These are phyloP conservation scores for Nicotiana paniculata DNA, from an alignment of 257 asterid genomes.

Conservation along the genomic window DNA sequence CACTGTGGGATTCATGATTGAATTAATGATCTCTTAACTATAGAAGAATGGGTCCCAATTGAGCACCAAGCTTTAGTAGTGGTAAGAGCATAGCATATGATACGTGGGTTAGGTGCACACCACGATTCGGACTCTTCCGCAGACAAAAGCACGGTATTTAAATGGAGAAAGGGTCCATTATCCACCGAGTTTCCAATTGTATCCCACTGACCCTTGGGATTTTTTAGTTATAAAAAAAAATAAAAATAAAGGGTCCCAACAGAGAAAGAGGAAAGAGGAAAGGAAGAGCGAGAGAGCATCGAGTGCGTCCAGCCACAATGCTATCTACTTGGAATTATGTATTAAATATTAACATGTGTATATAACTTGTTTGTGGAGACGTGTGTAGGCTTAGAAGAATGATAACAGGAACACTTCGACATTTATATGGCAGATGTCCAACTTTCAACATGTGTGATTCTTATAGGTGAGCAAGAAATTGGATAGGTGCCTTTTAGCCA, in stretches of 20 bases:
- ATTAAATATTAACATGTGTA: not conserved
- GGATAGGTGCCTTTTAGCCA: not conserved
- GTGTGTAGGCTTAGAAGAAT: not conserved
- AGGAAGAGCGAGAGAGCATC: not conserved
- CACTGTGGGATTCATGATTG: not conserved
- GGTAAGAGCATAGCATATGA: not conserved
- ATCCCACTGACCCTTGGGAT: not conserved
- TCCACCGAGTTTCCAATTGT: not conserved
- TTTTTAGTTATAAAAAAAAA: not conserved
- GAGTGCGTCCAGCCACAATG: not conserved
- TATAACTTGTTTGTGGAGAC: not conserved
- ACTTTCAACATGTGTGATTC: not conserved
- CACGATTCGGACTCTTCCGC: not conserved
- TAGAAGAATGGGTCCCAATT: not conserved
- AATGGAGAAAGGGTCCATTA: not conserved
- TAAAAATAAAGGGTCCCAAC: not conserved
- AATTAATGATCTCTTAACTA: not conserved
- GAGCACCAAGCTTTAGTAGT: not conserved
- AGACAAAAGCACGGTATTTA: not conserved
- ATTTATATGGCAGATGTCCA: not conserved
- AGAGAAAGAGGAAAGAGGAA: not conserved
- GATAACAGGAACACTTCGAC: not conserved
- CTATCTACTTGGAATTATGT: slow-evolving; percentile 1
- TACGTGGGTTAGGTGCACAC: not conserved
- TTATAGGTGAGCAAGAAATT: not conserved